Evolutionary conservation across 2,329 filamentous ascomycete genomes (phyloP).

Genomic region (Xylariaceae sp.): DNA sequence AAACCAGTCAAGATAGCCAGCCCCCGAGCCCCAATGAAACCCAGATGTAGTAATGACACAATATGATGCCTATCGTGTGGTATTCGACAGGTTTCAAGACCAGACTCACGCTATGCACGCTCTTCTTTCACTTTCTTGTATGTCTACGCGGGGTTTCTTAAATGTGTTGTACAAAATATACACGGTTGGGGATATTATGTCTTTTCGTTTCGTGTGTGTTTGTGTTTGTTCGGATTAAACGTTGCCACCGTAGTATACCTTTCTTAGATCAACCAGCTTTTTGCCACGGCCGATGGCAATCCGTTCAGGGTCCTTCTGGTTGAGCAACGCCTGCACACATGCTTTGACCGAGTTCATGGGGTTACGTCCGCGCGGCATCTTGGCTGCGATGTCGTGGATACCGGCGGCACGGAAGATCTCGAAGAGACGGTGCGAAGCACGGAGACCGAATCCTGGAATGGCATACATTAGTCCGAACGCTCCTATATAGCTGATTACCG

Average conservation of each 20-base stretch:
- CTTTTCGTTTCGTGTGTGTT: neutral
- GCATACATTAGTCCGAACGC: constrained; percentile 1
- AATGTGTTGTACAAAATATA: constrained; percentile 21
- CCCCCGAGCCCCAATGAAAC: neutral
- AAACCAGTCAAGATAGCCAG: no score
- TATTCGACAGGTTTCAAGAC: neutral
- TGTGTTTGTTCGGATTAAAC: neutral
- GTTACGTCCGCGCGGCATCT: constrained; percentile 80
- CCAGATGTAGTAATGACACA: neutral
- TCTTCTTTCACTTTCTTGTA: neutral
- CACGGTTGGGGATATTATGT: constrained; percentile 14
- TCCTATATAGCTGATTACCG: neutral
- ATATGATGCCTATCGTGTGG: neutral
- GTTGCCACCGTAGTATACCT: constrained; percentile 75
- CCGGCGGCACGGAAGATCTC: constrained; percentile 87
- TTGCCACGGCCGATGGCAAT: constrained; percentile 84
- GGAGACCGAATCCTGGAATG: constrained; percentile 77
- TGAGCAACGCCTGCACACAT: constrained; percentile 72
- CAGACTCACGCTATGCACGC: neutral
- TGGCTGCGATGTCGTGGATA: constrained; percentile 79
- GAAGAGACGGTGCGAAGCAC: constrained; percentile 85
- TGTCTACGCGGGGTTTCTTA: constrained; percentile 10
- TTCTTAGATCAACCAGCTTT: constrained; percentile 93
- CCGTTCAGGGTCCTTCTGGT: constrained; percentile 81
- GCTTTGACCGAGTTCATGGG: constrained; percentile 98